Evolutionary conservation across 176 grass and related monocot genomes (phyloP), one percentile per base, ranked within the genome.

Genomic region (Oryza glaberrima): DNA sequence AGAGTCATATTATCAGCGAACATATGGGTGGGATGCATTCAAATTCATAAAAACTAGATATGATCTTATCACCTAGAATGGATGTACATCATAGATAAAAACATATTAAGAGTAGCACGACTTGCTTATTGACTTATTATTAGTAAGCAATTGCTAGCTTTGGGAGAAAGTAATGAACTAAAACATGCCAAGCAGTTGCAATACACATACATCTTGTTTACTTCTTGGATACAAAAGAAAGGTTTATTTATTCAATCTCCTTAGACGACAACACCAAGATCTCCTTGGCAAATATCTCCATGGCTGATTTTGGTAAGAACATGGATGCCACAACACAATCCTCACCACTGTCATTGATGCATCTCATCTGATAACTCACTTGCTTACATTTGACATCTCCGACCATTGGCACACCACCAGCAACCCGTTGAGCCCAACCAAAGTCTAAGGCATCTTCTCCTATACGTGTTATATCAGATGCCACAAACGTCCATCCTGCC

Each of bases 251-350:
- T 20, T 52, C 14, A 3, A 17, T n/a, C 19, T 60, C 54, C 3
- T 19, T 69, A 30, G 66, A 69, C 32, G 66, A 69, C 66, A 69
- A 13, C 12, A 35, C 6, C 5, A 16, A 1, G 11, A 19, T 19
- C 32, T 70, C 34, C 8, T 60, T 60, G 54, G 35, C 34, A 20
- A 77, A 64, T 7, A 12, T 15, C 10, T 77, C 35, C 75, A 77
- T 77, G 3, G 19, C 56, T 40, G 35, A 34, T 36, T 25, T 14
- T 0, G 75, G 75, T n/a, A 77, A 16, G 19, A 64, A 77, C 75
- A 77, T 77, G 54, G 75, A 77, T 2, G 52, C 75, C 34, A 40
- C 75, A 38, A 77, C 75, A 4, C 20, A 63, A 35, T 77, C 75
- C 5, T 77, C 75, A 9, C 34, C 75, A 7, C 13, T 36, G 2